Conservation (phyloP, 176 grass and related monocot genomes). For the Musa troglodytarum region DNA sequence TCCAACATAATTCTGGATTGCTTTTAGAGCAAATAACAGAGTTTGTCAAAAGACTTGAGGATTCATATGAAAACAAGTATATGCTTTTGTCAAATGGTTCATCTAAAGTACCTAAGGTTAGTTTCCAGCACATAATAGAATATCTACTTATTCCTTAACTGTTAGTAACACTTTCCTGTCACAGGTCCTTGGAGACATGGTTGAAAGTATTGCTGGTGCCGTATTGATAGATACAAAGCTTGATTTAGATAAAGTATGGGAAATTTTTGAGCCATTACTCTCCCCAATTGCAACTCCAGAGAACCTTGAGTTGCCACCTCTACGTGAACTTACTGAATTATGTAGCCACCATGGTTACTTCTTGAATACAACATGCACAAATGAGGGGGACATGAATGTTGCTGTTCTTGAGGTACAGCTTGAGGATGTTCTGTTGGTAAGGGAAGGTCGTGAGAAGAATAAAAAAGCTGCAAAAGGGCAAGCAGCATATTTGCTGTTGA, state of each 20-base stretch:
- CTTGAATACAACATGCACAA: slow-evolving; percentile 42
- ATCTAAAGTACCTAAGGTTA: slow-evolving; percentile 65
- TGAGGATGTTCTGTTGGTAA: slow-evolving; percentile 47
- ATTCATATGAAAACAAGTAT: slow-evolving; percentile 24
- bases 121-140: slow-evolving; percentile 8
- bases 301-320: slow-evolving; percentile 58
- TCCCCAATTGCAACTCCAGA: slow-evolving; percentile 92
- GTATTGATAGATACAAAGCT: slow-evolving; percentile 77
- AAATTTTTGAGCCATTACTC: slow-evolving; percentile 58
- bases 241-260: slow-evolving; percentile 59
- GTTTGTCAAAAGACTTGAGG: slow-evolving; percentile 55
- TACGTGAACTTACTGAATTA: slow-evolving; percentile 67
- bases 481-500: slow-evolving; percentile 64
- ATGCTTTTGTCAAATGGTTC: slow-evolving; percentile 30
- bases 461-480: slow-evolving; percentile 70
- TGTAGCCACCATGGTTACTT: slow-evolving; percentile 60
- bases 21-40: slow-evolving; percentile 58
- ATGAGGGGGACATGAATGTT: slow-evolving; percentile 42
- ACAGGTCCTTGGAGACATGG: slow-evolving; percentile 85
- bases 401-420: slow-evolving; percentile 63
- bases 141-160: background rate
- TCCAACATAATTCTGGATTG: slow-evolving; percentile 58
- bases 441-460: slow-evolving; percentile 44
- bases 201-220: slow-evolving; percentile 89
- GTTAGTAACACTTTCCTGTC: background rate